Percentiles rank a stretch among this genome's conserved stretches.
Conservation (phyloP, 2,329 filamentous ascomycete genomes). For the Cordyceps cateniannulata region DNA sequence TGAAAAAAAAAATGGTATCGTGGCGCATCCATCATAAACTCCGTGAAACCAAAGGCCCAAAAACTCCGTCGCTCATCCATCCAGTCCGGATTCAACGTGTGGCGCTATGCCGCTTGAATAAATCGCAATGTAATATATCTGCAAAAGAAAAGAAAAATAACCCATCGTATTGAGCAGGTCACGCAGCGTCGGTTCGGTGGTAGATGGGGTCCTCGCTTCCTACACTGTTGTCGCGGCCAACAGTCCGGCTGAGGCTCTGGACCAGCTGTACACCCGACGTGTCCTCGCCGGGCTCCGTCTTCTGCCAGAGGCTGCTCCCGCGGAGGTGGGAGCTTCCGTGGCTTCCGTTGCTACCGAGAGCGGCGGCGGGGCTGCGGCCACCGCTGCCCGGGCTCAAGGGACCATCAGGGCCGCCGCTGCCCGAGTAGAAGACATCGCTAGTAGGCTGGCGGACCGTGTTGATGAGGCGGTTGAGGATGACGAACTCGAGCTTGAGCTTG, state of each 20-base stretch:
- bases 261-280: not conserved
- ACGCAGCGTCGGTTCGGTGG: not conserved
- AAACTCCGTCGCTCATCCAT: slow-evolving; percentile 1
- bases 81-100: not conserved
- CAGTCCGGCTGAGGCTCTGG: not conserved
- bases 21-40: not conserved
- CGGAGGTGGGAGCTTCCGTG: not conserved
- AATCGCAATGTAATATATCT: not conserved
- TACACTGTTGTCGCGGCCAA: not conserved
- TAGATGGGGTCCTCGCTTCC: slow-evolving; percentile 6
- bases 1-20: slow-evolving; percentile 1
- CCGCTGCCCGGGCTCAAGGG: not conserved
- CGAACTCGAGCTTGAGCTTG: slow-evolving; percentile 35
- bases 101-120: not conserved
- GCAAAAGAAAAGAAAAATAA: not conserved
- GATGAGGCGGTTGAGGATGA: slow-evolving; percentile 33
- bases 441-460: slow-evolving; percentile 18
- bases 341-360: not conserved
- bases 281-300: slow-evolving; percentile 1
- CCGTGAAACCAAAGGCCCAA: not conserved
- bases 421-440: slow-evolving; percentile 8
- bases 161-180: not conserved
- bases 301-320: slow-evolving; percentile 2
- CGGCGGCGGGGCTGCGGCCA: not conserved
- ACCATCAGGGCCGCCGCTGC: not conserved